Base-by-base conservation (phyloP, 1,284 basidiomycete species). In the Cronartium quercuum region DNA sequence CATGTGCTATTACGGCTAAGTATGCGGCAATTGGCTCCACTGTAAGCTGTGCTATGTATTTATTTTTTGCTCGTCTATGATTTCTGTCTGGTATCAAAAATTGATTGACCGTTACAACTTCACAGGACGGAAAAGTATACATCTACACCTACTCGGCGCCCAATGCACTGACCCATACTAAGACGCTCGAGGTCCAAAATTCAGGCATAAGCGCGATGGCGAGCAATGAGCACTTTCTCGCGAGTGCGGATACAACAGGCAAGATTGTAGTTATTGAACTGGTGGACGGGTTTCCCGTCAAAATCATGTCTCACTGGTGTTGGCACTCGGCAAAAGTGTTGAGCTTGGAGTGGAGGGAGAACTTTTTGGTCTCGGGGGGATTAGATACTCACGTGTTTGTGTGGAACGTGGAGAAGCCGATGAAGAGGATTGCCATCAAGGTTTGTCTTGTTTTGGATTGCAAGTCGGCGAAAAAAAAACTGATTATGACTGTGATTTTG, bases 321-420 rank as follows among this genome's bases (percentile, higher is more conserved):
- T 90, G 90, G 85, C 95, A 98, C 83, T 86, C 88, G 3, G 91
- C 87, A 0, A 88, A 92, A 24, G 87, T 98, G 76, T 87, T 90
- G 78, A 87, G 90, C 18, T 85, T 98, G 15, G 84, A 87, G 0
- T 98, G 90, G 87, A 89, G 90, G 2, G 81, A 86, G 1, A 85
- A 85, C 78, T 87, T 93, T 78, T 87, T 91, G 76, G 92, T 89
- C 2, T 93, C 92, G 7, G 92, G 89, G 15, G 92, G 92, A 9
- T 85, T 95, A 44, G 95, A 98, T 81, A 95, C 94, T 37, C 88
- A 92, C 79, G 88, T 96, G 7, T 96, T 93, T 81, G 83, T 98
- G 51, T 98, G 92, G 89, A 89, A 89, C 78, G 87, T 92, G 47
- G 85, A 85, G 75, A 89, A 89, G 78, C 89, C 90, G 12, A 84